Percentiles rank a stretch among this genome's conserved stretches.
Conservation (phyloP, 768 basidiomycete species). For the Solioccasus polychromus region DNA sequence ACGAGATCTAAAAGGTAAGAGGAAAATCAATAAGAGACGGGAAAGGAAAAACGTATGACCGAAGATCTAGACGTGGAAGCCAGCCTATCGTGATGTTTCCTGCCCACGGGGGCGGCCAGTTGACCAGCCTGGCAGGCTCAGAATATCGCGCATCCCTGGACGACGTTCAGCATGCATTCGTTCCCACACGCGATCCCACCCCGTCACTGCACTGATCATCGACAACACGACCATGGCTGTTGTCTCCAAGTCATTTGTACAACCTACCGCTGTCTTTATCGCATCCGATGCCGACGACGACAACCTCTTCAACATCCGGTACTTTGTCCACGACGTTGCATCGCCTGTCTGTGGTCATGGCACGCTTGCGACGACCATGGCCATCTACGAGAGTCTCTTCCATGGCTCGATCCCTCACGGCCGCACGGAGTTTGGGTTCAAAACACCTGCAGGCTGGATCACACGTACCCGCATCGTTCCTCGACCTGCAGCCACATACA, state of each 20-base stretch:
- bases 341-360: conserved; percentile 43
- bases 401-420: background rate
- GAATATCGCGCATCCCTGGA: too few species aligned
- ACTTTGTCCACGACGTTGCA: conserved; percentile 33
- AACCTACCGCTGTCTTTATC: conserved; percentile 42
- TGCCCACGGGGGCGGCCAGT: too few species aligned
- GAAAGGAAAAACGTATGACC: too few species aligned
- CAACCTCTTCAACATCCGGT: conserved; percentile 37
- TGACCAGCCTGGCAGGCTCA: too few species aligned
- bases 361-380: conserved; percentile 43
- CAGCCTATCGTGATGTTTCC: too few species aligned
- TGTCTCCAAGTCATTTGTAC: conserved; percentile 44
- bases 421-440: conserved; percentile 26
- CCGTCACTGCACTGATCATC: background rate
- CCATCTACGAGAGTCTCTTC: conserved; percentile 23
- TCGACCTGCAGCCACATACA: too few species aligned
- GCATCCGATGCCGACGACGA: conserved; percentile 18
- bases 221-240: conserved; percentile 10
- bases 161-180: too few species aligned
- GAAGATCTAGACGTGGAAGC: too few species aligned
- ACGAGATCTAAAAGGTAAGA: too few species aligned
- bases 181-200: too few species aligned
- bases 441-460: conserved; percentile 29
- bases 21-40: too few species aligned
- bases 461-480: conserved; percentile 13